These are phyloP conservation scores for Penicillium sumatraense DNA, from an alignment of 2,329 filamentous ascomycete species.

Conservation along the genomic window DNA sequence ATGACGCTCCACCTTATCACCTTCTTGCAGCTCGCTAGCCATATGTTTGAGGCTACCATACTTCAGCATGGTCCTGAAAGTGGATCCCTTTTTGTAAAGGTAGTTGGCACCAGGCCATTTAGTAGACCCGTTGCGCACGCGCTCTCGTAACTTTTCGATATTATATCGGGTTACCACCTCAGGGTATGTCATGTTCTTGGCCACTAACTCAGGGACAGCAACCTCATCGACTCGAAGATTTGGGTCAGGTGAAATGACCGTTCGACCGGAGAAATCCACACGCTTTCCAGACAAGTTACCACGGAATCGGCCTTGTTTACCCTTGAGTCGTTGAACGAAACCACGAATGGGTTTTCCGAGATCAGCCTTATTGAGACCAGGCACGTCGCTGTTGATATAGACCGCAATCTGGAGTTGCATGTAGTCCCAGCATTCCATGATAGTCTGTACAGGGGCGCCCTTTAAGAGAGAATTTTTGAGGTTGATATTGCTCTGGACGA, in stretches of 20 bases:
- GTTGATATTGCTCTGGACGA: slow-evolving; percentile 87
- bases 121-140: slow-evolving; percentile 74
- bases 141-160: slow-evolving; percentile 75
- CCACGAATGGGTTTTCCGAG: slow-evolving; percentile 88
- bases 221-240: slow-evolving; percentile 94
- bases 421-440: slow-evolving; percentile 99
- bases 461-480: slow-evolving; percentile 82
- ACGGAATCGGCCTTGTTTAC: slow-evolving; percentile 95
- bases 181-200: slow-evolving; percentile 94
- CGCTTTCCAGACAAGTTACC: slow-evolving; percentile 97
- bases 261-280: slow-evolving; percentile 96
- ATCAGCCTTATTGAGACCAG: slow-evolving; percentile 85
- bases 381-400: slow-evolving; percentile 97
- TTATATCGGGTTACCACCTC: slow-evolving; percentile 87
- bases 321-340: slow-evolving; percentile 93
- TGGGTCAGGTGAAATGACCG: slow-evolving; percentile 96
- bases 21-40: slow-evolving; percentile 76
- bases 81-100: slow-evolving; percentile 71
- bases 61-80: slow-evolving; percentile 75
- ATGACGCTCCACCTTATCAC: slow-evolving; percentile 92
- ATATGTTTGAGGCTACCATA: slow-evolving; percentile 72
- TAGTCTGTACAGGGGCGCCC: slow-evolving; percentile 81
- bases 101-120: slow-evolving; percentile 88
- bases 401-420: slow-evolving; percentile 93
- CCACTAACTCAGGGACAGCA: slow-evolving; percentile 87